A percentile compares a stretch with the other conserved stretches of the same genome.
These are phyloP conservation scores for Pythium monospermum DNA, from an alignment of 352 stramenopile species.

Conservation along the genomic window DNA sequence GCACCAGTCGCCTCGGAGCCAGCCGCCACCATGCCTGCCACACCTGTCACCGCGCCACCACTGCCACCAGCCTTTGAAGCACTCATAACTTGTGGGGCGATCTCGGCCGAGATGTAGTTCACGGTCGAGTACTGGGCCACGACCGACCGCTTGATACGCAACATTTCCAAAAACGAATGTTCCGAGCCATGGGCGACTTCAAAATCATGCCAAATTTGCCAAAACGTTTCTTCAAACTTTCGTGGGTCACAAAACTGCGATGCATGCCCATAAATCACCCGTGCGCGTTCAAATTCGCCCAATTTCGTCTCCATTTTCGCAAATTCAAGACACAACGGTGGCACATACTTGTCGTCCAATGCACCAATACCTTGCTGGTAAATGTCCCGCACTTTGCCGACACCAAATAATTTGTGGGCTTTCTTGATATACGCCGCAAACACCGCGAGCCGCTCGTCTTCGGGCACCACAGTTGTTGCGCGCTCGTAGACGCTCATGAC, in stretches of 20 bases:
- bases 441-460: slow-evolving; percentile 90
- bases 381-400: slow-evolving; percentile 94
- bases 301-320: slow-evolving; percentile 95
- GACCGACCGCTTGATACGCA: slow-evolving; percentile 96
- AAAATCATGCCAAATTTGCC: slow-evolving; percentile 95
- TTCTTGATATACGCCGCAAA: slow-evolving; percentile 95
- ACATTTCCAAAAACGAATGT: slow-evolving; percentile 99
- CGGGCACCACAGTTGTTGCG: slow-evolving; percentile 82
- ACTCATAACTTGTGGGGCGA: slow-evolving; percentile 42
- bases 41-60: slow-evolving; percentile 5
- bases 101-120: slow-evolving; percentile 95
- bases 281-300: slow-evolving; percentile 95
- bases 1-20: slow-evolving; percentile 33
- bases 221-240: slow-evolving; percentile 92
- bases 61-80: too few relatives aligned
- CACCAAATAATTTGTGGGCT: slow-evolving; percentile 94
- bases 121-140: slow-evolving; percentile 95
- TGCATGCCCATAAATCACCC: slow-evolving; percentile 93
- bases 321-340: slow-evolving; percentile 95
- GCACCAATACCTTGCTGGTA: slow-evolving; percentile 95
- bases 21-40: slow-evolving; percentile 52
- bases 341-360: slow-evolving; percentile 89
- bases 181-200: slow-evolving; percentile 95
- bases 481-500: slow-evolving; percentile 95
- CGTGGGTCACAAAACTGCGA: slow-evolving; percentile 97